Evolutionary conservation across 208 protist species (phyloP).

Genomic region (Wallacemonas rigidus): DNA sequence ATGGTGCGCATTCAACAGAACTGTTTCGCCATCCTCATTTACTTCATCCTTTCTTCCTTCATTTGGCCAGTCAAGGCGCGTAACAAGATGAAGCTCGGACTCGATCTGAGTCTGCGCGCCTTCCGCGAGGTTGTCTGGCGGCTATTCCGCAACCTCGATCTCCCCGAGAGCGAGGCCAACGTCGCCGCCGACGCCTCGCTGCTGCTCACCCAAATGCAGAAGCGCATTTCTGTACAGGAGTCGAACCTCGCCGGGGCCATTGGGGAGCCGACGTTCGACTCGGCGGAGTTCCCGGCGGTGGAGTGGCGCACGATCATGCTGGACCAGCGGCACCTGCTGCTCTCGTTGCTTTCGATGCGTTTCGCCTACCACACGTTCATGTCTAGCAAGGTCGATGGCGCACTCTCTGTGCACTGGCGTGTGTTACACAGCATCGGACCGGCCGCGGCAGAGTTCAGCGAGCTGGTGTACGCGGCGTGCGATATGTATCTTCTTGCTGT

Average conservation of each 20-base stretch:
- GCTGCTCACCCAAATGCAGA: constrained; percentile 62
- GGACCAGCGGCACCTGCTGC: constrained; percentile 60
- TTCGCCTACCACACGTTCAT: constrained; percentile 85
- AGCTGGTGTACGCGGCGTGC: constrained; percentile 68
- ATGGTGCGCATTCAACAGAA: constrained; percentile 91
- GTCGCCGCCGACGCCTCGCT: constrained; percentile 46
- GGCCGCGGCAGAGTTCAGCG: constrained; percentile 60
- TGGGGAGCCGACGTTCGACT: constrained; percentile 77
- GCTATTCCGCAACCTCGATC: constrained; percentile 81
- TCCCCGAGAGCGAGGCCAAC: constrained; percentile 69
- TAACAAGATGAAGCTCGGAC: constrained; percentile 67
- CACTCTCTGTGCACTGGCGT: constrained; percentile 83
- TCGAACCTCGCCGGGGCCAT: constrained; percentile 49
- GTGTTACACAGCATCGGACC: constrained; percentile 79
- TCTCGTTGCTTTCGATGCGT: constrained; percentile 79
- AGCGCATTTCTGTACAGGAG: constrained; percentile 55
- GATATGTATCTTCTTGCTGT: constrained; percentile 79
- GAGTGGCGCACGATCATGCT: constrained; percentile 62
- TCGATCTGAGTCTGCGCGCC: constrained; percentile 73
- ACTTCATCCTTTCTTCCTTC: constrained; percentile 78
- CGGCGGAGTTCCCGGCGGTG: constrained; percentile 72
- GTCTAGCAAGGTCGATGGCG: constrained; percentile 53
- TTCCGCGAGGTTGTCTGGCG: constrained; percentile 65
- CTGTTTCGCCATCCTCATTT: constrained; percentile 86
- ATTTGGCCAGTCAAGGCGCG: constrained; percentile 83